Base-by-base conservation (phyloP, 2,329 filamentous ascomycete species). In the Conoideocrella luteorostrata region DNA sequence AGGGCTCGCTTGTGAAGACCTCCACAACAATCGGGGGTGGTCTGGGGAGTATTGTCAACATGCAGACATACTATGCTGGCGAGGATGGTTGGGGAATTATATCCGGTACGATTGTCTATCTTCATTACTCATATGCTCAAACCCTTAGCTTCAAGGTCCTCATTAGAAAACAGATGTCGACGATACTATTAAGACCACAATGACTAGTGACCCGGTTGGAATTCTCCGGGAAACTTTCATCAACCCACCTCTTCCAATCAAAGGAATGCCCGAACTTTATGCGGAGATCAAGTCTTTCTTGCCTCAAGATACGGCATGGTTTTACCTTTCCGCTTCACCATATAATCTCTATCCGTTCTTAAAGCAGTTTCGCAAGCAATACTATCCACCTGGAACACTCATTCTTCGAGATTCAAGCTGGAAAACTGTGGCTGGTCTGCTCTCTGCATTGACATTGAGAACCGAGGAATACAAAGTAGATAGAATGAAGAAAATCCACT, bases 281-380 rank as follows among this genome's bases (percentile, higher is more conserved):
- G 65, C 69, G 18, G 72, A 82, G 44, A 71, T 95, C 10, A 69
- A 82, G 35, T 61, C 65, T 5, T 52, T 71, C 4, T 56, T 82
- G 20, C 68, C 71, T 1, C 58, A 74, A 7, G 71, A 74, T 7
- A 84, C 88, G 2, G 78, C 88, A 0, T 95, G 87, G 75, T 95
- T 95, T 70, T 97, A 97, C 64, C 77, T 97, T 37, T 94, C 88
- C 0, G 90, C 91, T 0, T 95, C 89, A 0, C 91, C 91, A 0
- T 96, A 96, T 70, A 95, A 94, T 55, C 77, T 97, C 9, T 96
- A 96, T 58, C 85, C 87, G 0, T 93, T 96, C 64, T 74, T 97
- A 20, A 82, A 77, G 44, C 63, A 73, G 1, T 97, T 97, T 65
- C 74, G 88, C 28, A 68, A 82, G 43, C 60, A 72, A 2, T 68